Base-by-base conservation (phyloP, 1,139 yeast genomes). In the Geotrichum restrictum region DNA sequence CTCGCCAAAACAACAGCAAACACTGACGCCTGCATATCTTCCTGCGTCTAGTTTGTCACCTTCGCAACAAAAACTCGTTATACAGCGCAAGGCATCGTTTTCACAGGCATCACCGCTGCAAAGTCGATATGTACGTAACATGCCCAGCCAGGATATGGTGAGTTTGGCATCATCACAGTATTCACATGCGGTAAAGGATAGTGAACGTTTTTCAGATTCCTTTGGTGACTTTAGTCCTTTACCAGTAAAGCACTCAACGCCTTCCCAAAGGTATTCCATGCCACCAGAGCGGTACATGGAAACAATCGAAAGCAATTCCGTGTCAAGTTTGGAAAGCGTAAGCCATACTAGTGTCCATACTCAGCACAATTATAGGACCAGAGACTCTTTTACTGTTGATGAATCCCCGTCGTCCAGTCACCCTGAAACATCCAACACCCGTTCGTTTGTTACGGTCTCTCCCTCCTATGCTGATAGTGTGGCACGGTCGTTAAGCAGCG, bases 221-320 rank as follows among this genome's bases (percentile, higher is more conserved):
- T 18, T 16, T 37, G 41, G 22, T 18, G 41, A 37, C n/a, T 37
- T 16, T 13, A 21, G 22, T 13, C 27, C 18, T n/a, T 16, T 34
- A 16, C 37, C 14, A n/a, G 37, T n/a, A n/a, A n/a, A 16, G 18
- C 37, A 19, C 22, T 10, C 22, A 18, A 16, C 39, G 21, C 21
- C 39, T n/a, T 18, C 39, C 21, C 10, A 36, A 21, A 13, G 39
- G 39, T 18, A 39, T 22, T 39, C 42, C 31, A 39, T 39, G 31
- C 42, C 42, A 6, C 42, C 42, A 5, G 42, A 39, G 31, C 13
- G 42, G 7, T 39, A 21, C 31, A 39, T 39, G 42, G 42, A 39
- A 21, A 39, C 42, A 1, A 39, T 39, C 22, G 31, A 19, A 16
- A 39, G 42, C 16, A 31, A 39, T 22, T 39, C 42, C 3, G 42